Base-by-base conservation (phyloP, 1,284 basidiomycete genomes). In the Leucoagaricus sp. region DNA sequence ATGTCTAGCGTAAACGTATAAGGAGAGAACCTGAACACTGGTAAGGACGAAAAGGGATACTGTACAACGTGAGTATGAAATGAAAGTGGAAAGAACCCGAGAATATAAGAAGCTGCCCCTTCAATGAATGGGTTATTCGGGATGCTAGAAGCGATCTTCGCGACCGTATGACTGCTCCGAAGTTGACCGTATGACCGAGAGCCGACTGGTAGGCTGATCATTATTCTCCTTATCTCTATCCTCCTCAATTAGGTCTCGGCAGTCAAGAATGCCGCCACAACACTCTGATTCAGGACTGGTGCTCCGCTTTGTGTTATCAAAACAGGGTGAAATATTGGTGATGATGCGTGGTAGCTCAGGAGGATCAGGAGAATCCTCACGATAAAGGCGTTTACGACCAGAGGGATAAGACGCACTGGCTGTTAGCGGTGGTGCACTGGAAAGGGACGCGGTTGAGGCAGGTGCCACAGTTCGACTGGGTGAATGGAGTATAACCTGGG, bases 221-320 rank as follows among this genome's bases (percentile, higher is more conserved):
- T 61, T 51, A 17, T 36, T 48, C 40, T 50, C 46, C 9, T 64
- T 58, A 41, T 70, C 68, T 29, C 68, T 68, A 3, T 72, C 69
- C 19, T 63, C 63, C 49, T 75, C 73, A 40, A 71, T 67, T n/a
- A 81, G 69, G n/a, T 70, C 73, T 17, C 69, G 68, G 64, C 81
- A 81, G 63, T 82, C 78, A 53, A 83, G 58, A 41, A 78, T 73
- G 12, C 81, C 81, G 23, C 76, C 79, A 60, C 79, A 81, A 63
- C 79, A 82, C 21, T 77, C 70, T 2, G 69, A 78, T 34, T 75
- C 70, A 8, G 69, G 67, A 23, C 64, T 67, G 33, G 64, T 61
- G 58, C 72, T 74, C 50, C 63, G 61, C 42, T 61, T 65, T 8
- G 51, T 53, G n/a, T 51, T 57, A 31, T 50, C 58, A 58, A 4